Conservation (phyloP, 805 yeast species). For the Metschnikowia bowlesiae region DNA sequence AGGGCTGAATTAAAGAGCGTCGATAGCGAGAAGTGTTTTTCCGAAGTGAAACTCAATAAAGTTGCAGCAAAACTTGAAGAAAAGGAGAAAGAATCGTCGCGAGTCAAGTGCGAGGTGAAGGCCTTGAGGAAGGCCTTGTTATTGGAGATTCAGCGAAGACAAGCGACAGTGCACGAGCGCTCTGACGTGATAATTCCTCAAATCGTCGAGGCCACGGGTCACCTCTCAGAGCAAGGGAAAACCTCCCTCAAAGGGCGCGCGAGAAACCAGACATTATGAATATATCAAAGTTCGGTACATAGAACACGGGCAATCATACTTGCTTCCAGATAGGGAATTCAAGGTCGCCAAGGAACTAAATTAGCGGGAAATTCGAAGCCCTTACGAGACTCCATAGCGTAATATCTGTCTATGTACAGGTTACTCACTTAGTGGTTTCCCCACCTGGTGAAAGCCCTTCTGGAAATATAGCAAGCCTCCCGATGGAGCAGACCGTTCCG, state of each 20-base stretch:
- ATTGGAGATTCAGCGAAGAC: constrained; percentile 23
- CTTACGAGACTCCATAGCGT: no score
- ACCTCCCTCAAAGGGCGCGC: background rate
- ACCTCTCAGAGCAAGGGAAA: constrained; percentile 13
- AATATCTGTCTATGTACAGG: background rate
- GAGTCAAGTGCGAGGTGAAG: constrained; percentile 24
- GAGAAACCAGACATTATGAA: background rate
- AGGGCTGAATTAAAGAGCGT: constrained; percentile 20
- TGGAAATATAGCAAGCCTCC: constrained; percentile 70
- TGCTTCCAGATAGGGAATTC: no score
- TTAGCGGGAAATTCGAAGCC: no score
- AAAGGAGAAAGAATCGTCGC: constrained; percentile 24
- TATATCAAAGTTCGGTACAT: background rate
- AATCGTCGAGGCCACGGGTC: constrained; percentile 22
- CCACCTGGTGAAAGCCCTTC: constrained; percentile 51
- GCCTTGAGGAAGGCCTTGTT: constrained; percentile 23
- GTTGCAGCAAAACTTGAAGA: constrained; percentile 21
- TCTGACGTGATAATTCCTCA: constrained; percentile 33
- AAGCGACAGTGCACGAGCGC: constrained; percentile 28
- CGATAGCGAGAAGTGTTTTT: constrained; percentile 21
- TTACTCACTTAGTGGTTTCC: constrained; percentile 25
- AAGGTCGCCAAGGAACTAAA: no score
- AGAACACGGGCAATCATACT: background rate
- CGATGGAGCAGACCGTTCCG: constrained; percentile 20
- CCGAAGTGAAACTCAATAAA: constrained; percentile 24